phyloP scores from a whole-genome alignment of 2,329 filamentous ascomycete genomes.

The Colletotrichum sojae region DNA sequence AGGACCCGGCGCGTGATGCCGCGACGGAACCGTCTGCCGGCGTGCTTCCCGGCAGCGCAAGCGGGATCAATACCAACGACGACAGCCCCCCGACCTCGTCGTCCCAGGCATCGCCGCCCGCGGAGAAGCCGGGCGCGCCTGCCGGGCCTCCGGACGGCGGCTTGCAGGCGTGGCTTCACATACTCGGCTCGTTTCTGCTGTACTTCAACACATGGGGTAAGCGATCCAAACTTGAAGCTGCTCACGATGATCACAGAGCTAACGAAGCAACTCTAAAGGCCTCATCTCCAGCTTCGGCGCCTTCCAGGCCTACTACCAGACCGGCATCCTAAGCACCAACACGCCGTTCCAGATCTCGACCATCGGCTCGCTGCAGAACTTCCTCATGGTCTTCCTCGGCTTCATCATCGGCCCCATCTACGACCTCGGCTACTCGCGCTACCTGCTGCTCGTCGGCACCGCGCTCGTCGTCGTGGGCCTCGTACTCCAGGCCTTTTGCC shows the following conservation, averaged over 20 bases:
- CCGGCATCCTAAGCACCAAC: conserved; percentile 43
- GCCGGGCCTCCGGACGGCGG: conserved; percentile 44
- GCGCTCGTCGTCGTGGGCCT: conserved; percentile 61
- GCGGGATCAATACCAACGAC: background rate
- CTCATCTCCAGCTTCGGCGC: conserved; percentile 62
- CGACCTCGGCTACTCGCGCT: conserved; percentile 62
- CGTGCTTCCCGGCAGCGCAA: background rate
- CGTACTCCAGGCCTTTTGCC: conserved; percentile 43
- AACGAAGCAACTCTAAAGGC: conserved; percentile 45
- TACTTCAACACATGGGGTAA: conserved; percentile 60
- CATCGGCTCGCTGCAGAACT: conserved; percentile 63
- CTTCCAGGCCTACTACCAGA: conserved; percentile 67
- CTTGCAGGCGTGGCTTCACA: conserved; percentile 63
- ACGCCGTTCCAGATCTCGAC: conserved; percentile 52
- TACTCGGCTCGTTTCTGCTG: conserved; percentile 61
- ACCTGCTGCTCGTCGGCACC: conserved; percentile 56
- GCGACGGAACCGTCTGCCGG: background rate
- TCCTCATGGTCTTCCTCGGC: conserved; percentile 59
- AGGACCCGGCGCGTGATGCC: background rate
- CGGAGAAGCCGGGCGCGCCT: conserved; percentile 22
- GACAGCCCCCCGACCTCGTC: conserved; percentile 23
- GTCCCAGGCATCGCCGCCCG: conserved; percentile 23
- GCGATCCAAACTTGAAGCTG: background rate
- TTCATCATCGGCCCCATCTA: conserved; percentile 60
- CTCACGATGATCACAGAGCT: background rate